Percentiles rank a stretch among this genome's conserved stretches.
Evolutionary conservation across 2,329 filamentous ascomycete species (phyloP).

Genomic region (Paraphoma sp.): DNA sequence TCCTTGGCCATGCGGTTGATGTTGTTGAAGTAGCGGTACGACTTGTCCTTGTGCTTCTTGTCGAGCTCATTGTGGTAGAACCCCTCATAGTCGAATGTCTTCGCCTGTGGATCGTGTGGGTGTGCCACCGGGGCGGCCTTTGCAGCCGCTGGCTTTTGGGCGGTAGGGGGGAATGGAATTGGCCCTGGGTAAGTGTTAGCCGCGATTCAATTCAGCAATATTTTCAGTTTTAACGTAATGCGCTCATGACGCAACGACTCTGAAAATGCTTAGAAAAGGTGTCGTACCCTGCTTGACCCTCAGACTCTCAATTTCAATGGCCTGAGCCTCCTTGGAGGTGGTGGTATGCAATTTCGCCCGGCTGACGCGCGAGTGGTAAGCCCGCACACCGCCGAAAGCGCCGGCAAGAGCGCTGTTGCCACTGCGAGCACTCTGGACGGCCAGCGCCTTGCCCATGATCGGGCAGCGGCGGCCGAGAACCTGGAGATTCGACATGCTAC

Average conservation of each 20-base stretch:
- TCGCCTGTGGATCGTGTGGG: conserved; percentile 30
- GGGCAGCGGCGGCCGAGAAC: conserved; percentile 93
- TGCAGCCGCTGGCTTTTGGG: conserved; percentile 31
- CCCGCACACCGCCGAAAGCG: conserved; percentile 57
- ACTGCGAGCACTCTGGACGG: conserved; percentile 72
- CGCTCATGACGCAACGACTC: background rate
- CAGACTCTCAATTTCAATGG: conserved; percentile 65
- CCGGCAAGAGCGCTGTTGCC: conserved; percentile 55
- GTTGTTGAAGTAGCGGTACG: conserved; percentile 99
- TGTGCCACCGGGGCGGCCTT: conserved; percentile 47
- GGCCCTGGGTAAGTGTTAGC: conserved; percentile 28
- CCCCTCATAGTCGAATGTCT: conserved; percentile 85
- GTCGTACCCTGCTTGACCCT: conserved; percentile 52
- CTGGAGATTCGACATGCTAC: conserved; percentile 96
- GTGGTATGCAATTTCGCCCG: conserved; percentile 85
- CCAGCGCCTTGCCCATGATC: conserved; percentile 97
- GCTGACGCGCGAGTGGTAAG: conserved; percentile 58
- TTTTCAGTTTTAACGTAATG: background rate
- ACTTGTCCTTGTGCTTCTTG: conserved; percentile 99
- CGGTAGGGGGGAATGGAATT: conserved; percentile 36
- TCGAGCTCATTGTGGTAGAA: conserved; percentile 91
- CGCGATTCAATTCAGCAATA: background rate
- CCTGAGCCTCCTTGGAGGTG: conserved; percentile 75
- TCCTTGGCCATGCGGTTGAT: conserved; percentile 98
- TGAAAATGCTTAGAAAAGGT: background rate